These are phyloP conservation scores for Tardiomyces digboiensis DNA, from an alignment of 1,139 yeast genomes.

Conservation along the genomic window DNA sequence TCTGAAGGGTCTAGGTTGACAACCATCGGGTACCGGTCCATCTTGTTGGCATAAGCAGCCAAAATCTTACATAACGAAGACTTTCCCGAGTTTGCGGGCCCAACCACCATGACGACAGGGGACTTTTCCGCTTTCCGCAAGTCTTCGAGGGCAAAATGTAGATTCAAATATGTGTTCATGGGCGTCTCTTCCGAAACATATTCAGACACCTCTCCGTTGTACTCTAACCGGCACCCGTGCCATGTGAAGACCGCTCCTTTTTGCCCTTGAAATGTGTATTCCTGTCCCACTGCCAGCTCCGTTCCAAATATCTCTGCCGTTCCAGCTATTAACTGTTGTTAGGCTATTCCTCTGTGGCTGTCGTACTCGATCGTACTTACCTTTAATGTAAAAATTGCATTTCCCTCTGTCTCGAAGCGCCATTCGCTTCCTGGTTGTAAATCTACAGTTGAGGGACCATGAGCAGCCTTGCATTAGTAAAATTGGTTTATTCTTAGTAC, in stretches of 20 bases:
- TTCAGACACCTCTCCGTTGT: constrained; percentile 40
- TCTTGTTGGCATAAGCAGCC: constrained; percentile 66
- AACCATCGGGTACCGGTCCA: constrained; percentile 49
- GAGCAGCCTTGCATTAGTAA: background rate
- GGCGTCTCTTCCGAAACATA: constrained; percentile 64
- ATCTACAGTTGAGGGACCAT: background rate
- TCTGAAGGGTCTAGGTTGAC: constrained; percentile 82
- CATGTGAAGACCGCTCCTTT: constrained; percentile 53
- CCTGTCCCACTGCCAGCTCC: constrained; percentile 68
- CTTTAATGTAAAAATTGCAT: background rate
- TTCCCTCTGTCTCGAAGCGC: background rate
- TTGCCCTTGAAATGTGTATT: constrained; percentile 49
- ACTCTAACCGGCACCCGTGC: constrained; percentile 41
- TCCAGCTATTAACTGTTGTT: constrained; percentile 37
- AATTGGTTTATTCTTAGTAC: no score
- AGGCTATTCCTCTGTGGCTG: background rate
- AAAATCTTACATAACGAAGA: constrained; percentile 63
- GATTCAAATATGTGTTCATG: constrained; percentile 51
- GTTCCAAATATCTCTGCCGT: constrained; percentile 90
- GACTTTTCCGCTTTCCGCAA: constrained; percentile 33
- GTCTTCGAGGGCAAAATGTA: constrained; percentile 71
- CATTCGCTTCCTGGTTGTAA: background rate
- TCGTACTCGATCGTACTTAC: background rate
- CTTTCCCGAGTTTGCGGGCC: constrained; percentile 69
- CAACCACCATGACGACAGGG: constrained; percentile 44